phyloP scores from a whole-genome alignment of 306 rosid genomes.

The Trifolium repens region DNA sequence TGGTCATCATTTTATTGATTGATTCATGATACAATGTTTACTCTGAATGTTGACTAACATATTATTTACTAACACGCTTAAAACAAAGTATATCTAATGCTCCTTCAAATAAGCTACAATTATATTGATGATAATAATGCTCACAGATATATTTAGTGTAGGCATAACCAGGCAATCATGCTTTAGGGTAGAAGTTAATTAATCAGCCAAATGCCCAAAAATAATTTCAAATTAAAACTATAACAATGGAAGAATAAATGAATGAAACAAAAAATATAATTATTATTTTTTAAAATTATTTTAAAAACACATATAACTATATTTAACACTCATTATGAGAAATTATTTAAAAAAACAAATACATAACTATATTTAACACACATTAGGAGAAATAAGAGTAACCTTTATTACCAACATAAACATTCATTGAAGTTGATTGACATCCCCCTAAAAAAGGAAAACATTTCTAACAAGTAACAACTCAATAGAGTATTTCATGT shows the following conservation, averaged over 20 bases:
- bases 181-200: neutral
- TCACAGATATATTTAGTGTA: slow-evolving; percentile 4
- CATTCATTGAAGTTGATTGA: slow-evolving; percentile 10
- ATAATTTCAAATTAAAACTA: neutral
- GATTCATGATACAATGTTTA: neutral
- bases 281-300: neutral
- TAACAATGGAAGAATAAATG: neutral
- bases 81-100: neutral
- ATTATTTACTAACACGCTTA: neutral
- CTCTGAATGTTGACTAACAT: neutral
- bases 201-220: neutral
- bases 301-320: neutral
- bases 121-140: neutral
- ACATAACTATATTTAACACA: neutral
- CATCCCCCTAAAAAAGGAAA: neutral
- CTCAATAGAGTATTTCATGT: neutral
- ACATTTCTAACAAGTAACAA: slow-evolving; percentile 12
- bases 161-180: neutral
- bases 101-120: slow-evolving; percentile 14
- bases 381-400: slow-evolving; percentile 1
- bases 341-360: neutral
- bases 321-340: neutral
- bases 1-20: slow-evolving; percentile 2
- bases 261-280: slow-evolving; percentile 2
- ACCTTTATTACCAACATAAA: neutral